These are phyloP conservation scores for Didymella pomorum DNA, from an alignment of 2,329 filamentous ascomycete genomes.

Conservation along the genomic window DNA sequence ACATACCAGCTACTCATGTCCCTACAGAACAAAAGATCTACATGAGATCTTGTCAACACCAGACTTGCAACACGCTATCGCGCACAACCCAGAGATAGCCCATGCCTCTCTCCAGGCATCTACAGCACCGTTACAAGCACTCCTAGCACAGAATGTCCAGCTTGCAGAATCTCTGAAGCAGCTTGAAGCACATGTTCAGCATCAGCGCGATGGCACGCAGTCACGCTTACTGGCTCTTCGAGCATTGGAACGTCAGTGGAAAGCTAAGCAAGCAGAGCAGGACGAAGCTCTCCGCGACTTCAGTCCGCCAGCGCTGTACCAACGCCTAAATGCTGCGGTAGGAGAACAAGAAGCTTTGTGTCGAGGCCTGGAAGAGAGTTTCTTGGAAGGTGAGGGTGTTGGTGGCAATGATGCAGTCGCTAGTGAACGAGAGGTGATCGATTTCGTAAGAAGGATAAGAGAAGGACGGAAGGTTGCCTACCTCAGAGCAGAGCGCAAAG, in stretches of 20 bases:
- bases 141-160: constrained; percentile 74
- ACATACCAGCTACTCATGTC: constrained; percentile 26
- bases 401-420: constrained; percentile 60
- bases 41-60: constrained; percentile 71
- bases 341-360: constrained; percentile 85
- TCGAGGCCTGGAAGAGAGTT: constrained; percentile 88
- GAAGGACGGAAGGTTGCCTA: constrained; percentile 82
- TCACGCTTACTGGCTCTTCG: constrained; percentile 83
- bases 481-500: constrained; percentile 83
- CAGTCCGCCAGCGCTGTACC: constrained; percentile 85
- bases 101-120: constrained; percentile 77
- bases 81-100: constrained; percentile 69
- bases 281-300: constrained; percentile 85
- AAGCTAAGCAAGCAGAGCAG: constrained; percentile 86
- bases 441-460: constrained; percentile 84
- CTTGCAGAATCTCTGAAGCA: constrained; percentile 70
- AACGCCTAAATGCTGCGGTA: constrained; percentile 76
- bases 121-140: constrained; percentile 68
- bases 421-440: constrained; percentile 80
- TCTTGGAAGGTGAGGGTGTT: constrained; percentile 69
- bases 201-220: constrained; percentile 75
- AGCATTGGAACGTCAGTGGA: constrained; percentile 91
- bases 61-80: constrained; percentile 75
- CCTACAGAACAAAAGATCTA: constrained; percentile 76
- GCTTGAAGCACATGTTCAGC: constrained; percentile 65